Evolutionary conservation across 208 protist genomes (phyloP).

Genomic region (Giardia duodenalis): DNA sequence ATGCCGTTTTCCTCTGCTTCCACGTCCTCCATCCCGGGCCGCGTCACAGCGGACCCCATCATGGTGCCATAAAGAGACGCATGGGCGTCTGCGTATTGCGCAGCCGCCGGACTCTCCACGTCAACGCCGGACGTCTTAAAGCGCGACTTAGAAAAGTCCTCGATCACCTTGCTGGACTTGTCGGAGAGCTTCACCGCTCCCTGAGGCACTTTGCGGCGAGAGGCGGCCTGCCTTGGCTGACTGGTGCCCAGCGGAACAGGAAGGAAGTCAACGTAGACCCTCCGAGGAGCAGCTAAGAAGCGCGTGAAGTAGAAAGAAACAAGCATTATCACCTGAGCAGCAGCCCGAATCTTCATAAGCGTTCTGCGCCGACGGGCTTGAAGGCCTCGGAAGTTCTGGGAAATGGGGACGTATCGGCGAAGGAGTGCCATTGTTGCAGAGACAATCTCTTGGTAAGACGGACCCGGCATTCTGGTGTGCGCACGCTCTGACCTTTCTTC

Average conservation of each 20-base stretch:
- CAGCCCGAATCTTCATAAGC: not conserved
- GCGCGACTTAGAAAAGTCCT: conserved; percentile 2
- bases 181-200: not conserved
- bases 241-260: not conserved
- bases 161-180: not conserved
- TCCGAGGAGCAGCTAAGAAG: not conserved
- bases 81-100: not conserved
- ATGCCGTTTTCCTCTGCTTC: not conserved
- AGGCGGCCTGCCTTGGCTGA: not conserved
- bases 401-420: not conserved
- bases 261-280: not conserved
- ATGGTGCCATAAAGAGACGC: not conserved
- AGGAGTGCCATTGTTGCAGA: not conserved
- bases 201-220: not conserved
- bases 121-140: not conserved
- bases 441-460: not conserved
- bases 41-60: not conserved
- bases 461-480: not conserved
- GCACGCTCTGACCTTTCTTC: not conserved
- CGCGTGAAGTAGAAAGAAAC: not conserved
- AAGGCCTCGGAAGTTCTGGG: not conserved
- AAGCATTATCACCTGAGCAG: not conserved
- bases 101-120: not conserved
- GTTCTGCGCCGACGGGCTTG: not conserved
- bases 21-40: not conserved